Evolutionary conservation across 2,329 filamentous ascomycete genomes (phyloP).

Genomic region (Alternaria brassicae): DNA sequence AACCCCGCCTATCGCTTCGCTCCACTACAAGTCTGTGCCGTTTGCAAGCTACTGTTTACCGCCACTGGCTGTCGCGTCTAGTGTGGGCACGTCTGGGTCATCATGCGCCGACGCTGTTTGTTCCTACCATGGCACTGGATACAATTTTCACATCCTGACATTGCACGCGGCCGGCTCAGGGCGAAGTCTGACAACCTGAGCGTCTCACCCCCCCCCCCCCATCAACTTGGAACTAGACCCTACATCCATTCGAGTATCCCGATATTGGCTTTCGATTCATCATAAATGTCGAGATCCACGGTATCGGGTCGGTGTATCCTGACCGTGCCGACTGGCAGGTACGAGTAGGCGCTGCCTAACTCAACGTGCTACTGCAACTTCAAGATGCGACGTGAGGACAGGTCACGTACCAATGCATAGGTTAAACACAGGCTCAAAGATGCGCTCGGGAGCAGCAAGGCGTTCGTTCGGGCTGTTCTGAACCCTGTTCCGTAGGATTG

Average conservation of each 20-base stretch:
- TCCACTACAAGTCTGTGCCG: not conserved
- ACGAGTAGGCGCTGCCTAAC: not conserved
- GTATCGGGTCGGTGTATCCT: not conserved
- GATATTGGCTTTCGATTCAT: not conserved
- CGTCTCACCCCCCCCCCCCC: not conserved
- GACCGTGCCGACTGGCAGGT: not conserved
- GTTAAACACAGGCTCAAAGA: conserved; percentile 15
- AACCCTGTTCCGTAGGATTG: conserved; percentile 22
- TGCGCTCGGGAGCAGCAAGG: conserved; percentile 7
- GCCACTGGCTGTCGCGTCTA: not conserved
- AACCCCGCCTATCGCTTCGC: not conserved
- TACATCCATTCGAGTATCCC: not conserved
- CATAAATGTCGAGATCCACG: not conserved
- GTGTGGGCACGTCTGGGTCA: not conserved
- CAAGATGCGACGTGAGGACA: conserved; percentile 19
- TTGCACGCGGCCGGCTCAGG: not conserved
- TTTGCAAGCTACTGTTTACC: not conserved
- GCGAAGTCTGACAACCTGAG: not conserved
- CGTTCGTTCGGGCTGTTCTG: conserved; percentile 14
- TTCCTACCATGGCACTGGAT: not conserved
- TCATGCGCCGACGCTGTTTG: not conserved
- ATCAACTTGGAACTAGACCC: not conserved
- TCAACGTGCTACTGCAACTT: conserved; percentile 14
- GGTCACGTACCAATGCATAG: conserved; percentile 10
- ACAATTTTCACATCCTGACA: not conserved